Conservation (phyloP, 129 eudicot genomes). For the Flaveria linearis region DNA sequence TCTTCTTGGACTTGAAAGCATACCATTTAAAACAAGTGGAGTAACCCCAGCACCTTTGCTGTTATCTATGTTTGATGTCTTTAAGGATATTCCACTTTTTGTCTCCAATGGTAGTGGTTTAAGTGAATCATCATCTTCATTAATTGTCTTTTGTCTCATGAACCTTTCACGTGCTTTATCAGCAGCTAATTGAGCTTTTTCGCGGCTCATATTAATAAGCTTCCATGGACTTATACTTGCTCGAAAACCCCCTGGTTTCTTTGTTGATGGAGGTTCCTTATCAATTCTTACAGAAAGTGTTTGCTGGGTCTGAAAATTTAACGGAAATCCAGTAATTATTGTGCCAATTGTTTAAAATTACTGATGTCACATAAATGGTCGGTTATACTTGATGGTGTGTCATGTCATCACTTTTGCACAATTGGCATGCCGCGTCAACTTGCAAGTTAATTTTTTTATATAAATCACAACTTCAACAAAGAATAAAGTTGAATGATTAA, state of each 20-base stretch:
- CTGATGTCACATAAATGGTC: neutral
- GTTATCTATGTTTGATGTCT: constrained; percentile 32
- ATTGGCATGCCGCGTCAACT: neutral
- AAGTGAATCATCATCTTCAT: constrained; percentile 41
- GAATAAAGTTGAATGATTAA: too few species aligned
- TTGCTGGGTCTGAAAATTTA: constrained; percentile 52
- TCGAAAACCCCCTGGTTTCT: constrained; percentile 62
- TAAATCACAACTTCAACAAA: too few species aligned
- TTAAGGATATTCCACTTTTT: constrained; percentile 57
- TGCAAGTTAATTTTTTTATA: too few species aligned
- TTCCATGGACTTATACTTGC: constrained; percentile 93
- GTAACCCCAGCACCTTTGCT: constrained; percentile 25
- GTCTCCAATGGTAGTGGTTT: constrained; percentile 76
- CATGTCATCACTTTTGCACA: neutral
- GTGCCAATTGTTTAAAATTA: neutral
- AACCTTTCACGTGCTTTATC: constrained; percentile 81
- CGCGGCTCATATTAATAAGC: constrained; percentile 73
- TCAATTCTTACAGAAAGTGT: constrained; percentile 66
- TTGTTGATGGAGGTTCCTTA: constrained; percentile 49
- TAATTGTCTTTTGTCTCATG: constrained; percentile 38
- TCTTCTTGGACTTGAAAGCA: constrained; percentile 79
- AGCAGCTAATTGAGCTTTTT: constrained; percentile 79
- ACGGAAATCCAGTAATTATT: neutral
- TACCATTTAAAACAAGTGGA: constrained; percentile 45
- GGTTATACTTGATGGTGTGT: neutral